These are phyloP conservation scores for Syzygium malaccense DNA, from an alignment of 441 rosid species.

Conservation along the genomic window DNA sequence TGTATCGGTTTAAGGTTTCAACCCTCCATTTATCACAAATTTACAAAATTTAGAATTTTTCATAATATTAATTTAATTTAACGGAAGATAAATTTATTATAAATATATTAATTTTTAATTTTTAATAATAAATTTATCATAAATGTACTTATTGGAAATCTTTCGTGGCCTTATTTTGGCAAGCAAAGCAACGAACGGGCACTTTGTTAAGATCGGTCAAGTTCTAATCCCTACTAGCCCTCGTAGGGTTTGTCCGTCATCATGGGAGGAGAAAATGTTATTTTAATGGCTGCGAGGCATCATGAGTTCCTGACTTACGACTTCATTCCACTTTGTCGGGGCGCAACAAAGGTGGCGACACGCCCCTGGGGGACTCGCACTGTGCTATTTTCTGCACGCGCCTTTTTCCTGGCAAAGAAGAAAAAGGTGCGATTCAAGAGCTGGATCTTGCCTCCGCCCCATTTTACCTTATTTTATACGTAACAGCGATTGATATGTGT, in stretches of 20 bases:
- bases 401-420: background rate
- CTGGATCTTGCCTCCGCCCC: background rate
- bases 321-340: background rate
- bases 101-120: too few species aligned
- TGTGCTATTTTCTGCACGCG: background rate
- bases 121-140: too few species aligned
- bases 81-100: accelerated
- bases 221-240: background rate
- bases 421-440: background rate
- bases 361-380: background rate
- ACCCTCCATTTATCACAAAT: accelerated
- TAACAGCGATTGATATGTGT: background rate
- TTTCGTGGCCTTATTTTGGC: too few species aligned
- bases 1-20: too few species aligned
- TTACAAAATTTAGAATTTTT: too few species aligned
- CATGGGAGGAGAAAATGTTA: background rate
- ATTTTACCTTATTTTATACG: background rate
- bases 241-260: background rate
- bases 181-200: background rate
- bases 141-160: too few species aligned
- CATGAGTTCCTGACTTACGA: background rate
- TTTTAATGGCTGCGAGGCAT: background rate
- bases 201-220: background rate
- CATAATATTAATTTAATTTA: accelerated
- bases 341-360: background rate